Base-by-base conservation (phyloP, 208 protist genomes). In the Acanthamoeba triangularis region DNA sequence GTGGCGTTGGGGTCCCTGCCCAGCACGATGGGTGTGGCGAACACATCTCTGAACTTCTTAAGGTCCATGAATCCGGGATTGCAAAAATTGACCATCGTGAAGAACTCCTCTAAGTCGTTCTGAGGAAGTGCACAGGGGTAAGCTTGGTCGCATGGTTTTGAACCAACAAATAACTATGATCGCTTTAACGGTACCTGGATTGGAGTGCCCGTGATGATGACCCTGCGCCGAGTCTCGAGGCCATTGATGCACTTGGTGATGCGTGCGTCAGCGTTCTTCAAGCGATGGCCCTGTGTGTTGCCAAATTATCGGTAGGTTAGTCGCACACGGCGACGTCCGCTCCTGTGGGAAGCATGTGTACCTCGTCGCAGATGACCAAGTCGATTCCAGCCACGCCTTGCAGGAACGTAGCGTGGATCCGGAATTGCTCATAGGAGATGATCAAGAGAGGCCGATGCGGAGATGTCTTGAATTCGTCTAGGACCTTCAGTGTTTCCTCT, bases 1-100 rank as follows among this genome's bases (percentile, higher is more conserved):
- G 90, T 94, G 28, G 90, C 90, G 20, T 25, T 84, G 44, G 65
- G 54, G 80, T 94, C 90, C 16, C 90, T 30, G 63, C 90, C 90
- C 10, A 82, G 41, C 20, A 94, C 16, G 72, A 94, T 94, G 2
- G 90, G 90, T 4, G 67, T 82, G 47, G 69, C 90, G 49, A 94
- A 94, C 49, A 94, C 90, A 59, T 94, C 90, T 30, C 54, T 41
- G 90, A 94, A 94, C 69, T 94, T 94, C 33, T 82, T 76, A 41
- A 84, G 28, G 54, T 94, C 90, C 90, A 94, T 94, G 16, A 94
- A 94, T 4, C 90, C 85, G 10, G 93, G 98, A 97, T 97, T 99
- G 98, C 90, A 98, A 97, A 97, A 99, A 35, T 99, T 98, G 44
- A 99, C 98, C 95, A 99, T 99, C 61, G 98, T 98, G 95, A 99